phyloP scores from a whole-genome alignment of 108 stramenopile species.

The Cyclotella sp. region DNA sequence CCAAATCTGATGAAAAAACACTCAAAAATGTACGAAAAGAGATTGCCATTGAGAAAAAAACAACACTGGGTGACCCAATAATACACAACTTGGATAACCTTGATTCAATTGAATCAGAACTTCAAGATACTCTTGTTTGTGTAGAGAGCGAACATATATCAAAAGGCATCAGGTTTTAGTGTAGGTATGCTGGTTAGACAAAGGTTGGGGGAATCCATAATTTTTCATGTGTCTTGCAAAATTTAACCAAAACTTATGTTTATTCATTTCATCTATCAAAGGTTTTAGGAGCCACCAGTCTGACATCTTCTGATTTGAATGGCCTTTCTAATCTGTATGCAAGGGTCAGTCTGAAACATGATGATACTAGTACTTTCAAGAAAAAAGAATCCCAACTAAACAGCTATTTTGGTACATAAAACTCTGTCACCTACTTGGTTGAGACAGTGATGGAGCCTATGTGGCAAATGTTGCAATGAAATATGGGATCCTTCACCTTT shows the following conservation, averaged over 20 bases:
- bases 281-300: conserved; percentile 81
- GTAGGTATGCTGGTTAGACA: conserved; percentile 23
- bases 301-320: conserved; percentile 68
- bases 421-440: conserved; percentile 82
- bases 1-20: conserved; percentile 49
- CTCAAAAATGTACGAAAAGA: conserved; percentile 58
- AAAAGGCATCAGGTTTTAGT: conserved; percentile 78
- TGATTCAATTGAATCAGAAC: conserved; percentile 19
- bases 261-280: conserved; percentile 2
- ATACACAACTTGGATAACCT: not conserved
- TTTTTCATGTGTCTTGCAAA: not conserved
- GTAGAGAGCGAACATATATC: conserved; percentile 52
- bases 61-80: conserved; percentile 34
- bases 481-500: no score
- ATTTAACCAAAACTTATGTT: no score
- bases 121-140: conserved; percentile 44
- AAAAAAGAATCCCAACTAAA: conserved; percentile 45
- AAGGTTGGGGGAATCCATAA: not conserved
- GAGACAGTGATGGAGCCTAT: no score
- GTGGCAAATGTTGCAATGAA: no score
- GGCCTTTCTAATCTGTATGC: conserved; percentile 81
- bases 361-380: conserved; percentile 52
- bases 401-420: conserved; percentile 85
- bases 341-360: conserved; percentile 65
- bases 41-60: conserved; percentile 49